phyloP scores from a whole-genome alignment of 257 asterid species.

The Solanum habrochaites region DNA sequence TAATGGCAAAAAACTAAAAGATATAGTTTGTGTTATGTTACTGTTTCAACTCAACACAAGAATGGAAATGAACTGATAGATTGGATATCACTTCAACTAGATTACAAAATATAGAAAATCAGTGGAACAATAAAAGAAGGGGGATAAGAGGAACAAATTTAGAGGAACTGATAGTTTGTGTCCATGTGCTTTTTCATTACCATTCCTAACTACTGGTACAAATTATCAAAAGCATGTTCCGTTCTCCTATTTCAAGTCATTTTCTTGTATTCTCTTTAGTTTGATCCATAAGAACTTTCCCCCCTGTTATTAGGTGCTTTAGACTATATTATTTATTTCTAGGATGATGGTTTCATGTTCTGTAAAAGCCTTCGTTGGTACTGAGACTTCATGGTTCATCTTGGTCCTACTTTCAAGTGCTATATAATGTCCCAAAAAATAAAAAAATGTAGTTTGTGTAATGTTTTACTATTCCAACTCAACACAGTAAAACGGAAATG shows the following conservation, averaged over 20 bases:
- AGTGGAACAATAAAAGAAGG: not conserved
- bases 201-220: slow-evolving; percentile 61
- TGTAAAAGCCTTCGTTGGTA: not conserved
- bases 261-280: not conserved
- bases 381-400: not conserved
- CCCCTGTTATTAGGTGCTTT: too few species aligned
- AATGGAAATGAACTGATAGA: not conserved
- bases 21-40: not conserved
- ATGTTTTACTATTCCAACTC: not conserved
- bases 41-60: not conserved
- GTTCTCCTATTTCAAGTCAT: not conserved
- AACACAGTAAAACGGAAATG: not conserved
- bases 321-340: too few species aligned
- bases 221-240: slow-evolving; percentile 48
- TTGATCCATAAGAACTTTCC: not conserved
- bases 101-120: not conserved
- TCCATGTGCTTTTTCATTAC: slow-evolving; percentile 57
- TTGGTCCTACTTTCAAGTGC: not conserved
- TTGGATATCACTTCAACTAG: not conserved
- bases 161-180: slow-evolving; percentile 35
- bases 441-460: not conserved
- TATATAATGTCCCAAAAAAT: not conserved
- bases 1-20: not conserved
- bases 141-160: not conserved
- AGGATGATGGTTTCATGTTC: not conserved